Evolutionary conservation across 23 red algal genomes (phyloP), one percentile per base, ranked within the genome.

Genomic region (Gracilariopsis chorda): DNA sequence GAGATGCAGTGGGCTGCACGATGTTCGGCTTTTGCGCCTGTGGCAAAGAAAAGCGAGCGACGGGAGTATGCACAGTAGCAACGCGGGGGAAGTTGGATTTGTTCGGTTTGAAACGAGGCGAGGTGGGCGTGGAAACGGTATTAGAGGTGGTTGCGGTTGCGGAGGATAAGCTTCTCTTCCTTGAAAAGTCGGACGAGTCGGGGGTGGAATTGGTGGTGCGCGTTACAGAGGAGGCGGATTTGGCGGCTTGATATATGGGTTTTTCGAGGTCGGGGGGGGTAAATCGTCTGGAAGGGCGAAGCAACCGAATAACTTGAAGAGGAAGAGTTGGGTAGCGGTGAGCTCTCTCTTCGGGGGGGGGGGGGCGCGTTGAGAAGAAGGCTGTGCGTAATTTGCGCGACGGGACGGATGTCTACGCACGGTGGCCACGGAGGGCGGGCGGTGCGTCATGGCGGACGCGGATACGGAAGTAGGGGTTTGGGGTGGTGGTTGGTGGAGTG

Each of bases 231-330:
- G 48, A 20, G 36, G 76, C n/a, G 71, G 43, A 52, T 36, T 52
- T 52, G n/a, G 43, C 12, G 7, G 71, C 41, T 27, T 80, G 76
- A 45, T 80, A 80, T 17, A 80, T 59, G 76, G 76, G 48, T 34
- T 53, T 59, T 1, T 80, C 11, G 7, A 59, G 48, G 52, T 80
- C 52, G 48, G 76, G 3, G 76, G 76, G 5, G 76, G 76, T 11
- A 80, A 48, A 4, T 80, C 76, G 34, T 80, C 76, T 7, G 76
- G 76, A 2, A 35, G 13, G 32, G 76, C 21, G 48, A 80, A 80
- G 19, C 76, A 80, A 28, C 76, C 76, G 35, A 80, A 80, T 1
- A 80, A 34, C 35, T 80, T 80, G 52, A 80, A 80, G 28, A 80
- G 48, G 11, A 80, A 8, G 19, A 80, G 76, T 25, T 80, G 48